Evolutionary conservation across 495 filamentous ascomycete species (phyloP).

Genomic region (Talaromyces liani): DNA sequence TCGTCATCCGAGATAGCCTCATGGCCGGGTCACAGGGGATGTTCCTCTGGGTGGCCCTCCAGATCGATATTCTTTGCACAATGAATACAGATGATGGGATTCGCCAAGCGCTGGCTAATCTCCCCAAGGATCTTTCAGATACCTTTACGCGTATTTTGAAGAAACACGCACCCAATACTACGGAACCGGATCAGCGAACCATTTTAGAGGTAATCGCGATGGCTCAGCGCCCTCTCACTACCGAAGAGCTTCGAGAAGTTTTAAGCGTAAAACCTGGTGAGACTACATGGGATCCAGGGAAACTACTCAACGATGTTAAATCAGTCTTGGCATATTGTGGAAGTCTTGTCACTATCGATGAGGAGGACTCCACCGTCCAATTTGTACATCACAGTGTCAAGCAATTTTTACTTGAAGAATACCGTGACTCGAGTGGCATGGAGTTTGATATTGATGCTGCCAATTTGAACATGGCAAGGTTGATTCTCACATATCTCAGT

Average conservation of each 20-base stretch:
- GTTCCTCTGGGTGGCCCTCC: slow-evolving; percentile 41
- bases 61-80: slow-evolving; percentile 30
- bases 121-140: slow-evolving; percentile 31
- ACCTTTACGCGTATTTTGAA: slow-evolving; percentile 33
- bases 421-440: slow-evolving; percentile 11
- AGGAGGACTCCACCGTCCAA: slow-evolving; percentile 32
- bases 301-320: slow-evolving; percentile 27
- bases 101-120: slow-evolving; percentile 26
- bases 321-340: slow-evolving; percentile 29
- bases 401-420: slow-evolving; percentile 29
- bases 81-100: slow-evolving; percentile 34
- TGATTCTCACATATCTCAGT: slow-evolving; percentile 34
- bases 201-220: slow-evolving; percentile 25
- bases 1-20: slow-evolving; percentile 15
- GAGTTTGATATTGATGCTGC: slow-evolving; percentile 16
- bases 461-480: slow-evolving; percentile 22
- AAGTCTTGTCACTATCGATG: slow-evolving; percentile 35
- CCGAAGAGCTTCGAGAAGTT: slow-evolving; percentile 35
- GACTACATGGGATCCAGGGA: slow-evolving; percentile 23
- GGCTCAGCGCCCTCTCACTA: slow-evolving; percentile 27
- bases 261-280: slow-evolving; percentile 30
- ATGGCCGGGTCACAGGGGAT: slow-evolving; percentile 19
- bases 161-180: slow-evolving; percentile 15
- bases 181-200: slow-evolving; percentile 16
- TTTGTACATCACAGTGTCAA: slow-evolving; percentile 36